Percentiles rank a stretch among this genome's conserved stretches.
Evolutionary conservation across 306 rosid genomes (phyloP).

Genomic region (Glycine latifolia): DNA sequence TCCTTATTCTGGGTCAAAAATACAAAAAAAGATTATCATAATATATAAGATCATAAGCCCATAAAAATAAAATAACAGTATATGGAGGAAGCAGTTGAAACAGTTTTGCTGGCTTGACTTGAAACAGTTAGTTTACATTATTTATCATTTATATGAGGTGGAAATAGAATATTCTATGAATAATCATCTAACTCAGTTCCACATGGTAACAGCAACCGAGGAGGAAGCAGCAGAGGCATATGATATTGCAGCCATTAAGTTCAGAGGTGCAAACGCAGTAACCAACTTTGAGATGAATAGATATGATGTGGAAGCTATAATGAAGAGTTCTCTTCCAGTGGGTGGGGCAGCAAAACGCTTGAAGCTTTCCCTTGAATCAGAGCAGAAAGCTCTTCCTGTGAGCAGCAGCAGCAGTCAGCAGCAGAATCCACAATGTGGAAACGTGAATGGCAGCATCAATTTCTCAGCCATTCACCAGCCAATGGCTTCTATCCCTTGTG

Average conservation of each 20-base stretch:
- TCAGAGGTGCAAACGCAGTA: constrained; percentile 89
- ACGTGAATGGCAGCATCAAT: constrained; percentile 48
- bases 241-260: constrained; percentile 95
- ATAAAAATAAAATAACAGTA: not conserved
- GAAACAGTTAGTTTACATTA: not conserved
- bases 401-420: constrained; percentile 39
- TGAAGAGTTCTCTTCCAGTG: constrained; percentile 80
- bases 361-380: constrained; percentile 77
- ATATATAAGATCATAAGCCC: not conserved
- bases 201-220: constrained; percentile 73
- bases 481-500: constrained; percentile 63
- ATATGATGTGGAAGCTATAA: constrained; percentile 87
- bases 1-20: not conserved
- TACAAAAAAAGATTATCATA: not conserved
- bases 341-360: constrained; percentile 94
- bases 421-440: constrained; percentile 53
- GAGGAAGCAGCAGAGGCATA: constrained; percentile 99
- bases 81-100: too few relatives aligned
- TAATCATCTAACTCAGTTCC: not conserved
- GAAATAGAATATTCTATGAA: not conserved
- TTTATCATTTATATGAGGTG: not conserved
- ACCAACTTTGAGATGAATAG: constrained; percentile 96
- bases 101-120: not conserved
- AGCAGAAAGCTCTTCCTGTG: constrained; percentile 57
- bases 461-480: constrained; percentile 70